Evolutionary conservation across 1,284 basidiomycete genomes (phyloP).

Genomic region (Xerocomus nothofagi): DNA sequence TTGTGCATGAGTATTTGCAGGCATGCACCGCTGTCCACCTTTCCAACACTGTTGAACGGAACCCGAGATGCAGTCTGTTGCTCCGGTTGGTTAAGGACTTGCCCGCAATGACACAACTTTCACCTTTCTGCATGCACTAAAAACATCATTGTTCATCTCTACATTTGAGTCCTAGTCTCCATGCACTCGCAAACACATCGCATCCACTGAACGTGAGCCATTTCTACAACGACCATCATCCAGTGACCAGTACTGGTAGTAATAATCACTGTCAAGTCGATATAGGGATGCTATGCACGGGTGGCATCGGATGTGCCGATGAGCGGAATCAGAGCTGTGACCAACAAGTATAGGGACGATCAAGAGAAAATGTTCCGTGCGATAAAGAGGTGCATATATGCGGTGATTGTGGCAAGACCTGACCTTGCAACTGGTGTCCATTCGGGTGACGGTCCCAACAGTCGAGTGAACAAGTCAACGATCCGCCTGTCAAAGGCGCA

Average conservation of each 20-base stretch:
- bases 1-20: not conserved
- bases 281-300: constrained; percentile 1
- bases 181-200: not conserved
- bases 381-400: not conserved
- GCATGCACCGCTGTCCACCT: not conserved
- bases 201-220: constrained; percentile 1
- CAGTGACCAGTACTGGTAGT: not conserved
- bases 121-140: not conserved
- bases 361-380: not conserved
- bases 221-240: not conserved
- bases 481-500: not conserved
- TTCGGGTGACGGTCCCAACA: not conserved
- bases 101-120: not conserved
- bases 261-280: not conserved
- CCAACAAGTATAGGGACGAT: not conserved
- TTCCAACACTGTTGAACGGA: not conserved
- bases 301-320: not conserved
- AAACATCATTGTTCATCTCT: not conserved
- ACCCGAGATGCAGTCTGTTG: too few species aligned
- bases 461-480: not conserved
- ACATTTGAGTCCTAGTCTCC: not conserved
- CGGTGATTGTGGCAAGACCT: not conserved
- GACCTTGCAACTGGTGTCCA: not conserved
- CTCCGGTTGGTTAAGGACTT: not conserved
- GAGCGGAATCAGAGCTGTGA: not conserved